Base-by-base conservation (phyloP, 2,329 filamentous ascomycete genomes). In the Colletotrichum melonis region DNA sequence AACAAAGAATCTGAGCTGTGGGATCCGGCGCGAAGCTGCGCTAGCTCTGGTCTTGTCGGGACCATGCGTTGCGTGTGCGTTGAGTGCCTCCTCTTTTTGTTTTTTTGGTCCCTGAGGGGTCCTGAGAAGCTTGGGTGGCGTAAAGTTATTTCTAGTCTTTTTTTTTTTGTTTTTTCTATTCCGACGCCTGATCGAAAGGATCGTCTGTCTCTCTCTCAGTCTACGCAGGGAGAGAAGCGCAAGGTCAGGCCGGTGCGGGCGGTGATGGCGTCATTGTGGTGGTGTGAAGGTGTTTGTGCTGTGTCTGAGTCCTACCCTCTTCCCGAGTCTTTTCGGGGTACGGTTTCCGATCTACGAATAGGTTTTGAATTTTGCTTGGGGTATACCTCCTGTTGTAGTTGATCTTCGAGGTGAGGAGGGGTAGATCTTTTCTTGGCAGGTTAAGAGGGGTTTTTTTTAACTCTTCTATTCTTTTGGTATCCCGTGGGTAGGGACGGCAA, bases 1-100 rank as follows among this genome's bases (percentile, higher is more conserved):
- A 35, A 69, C 66, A 72, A 72, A 68, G 69, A 72, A 72, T 22
- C 8, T 58, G 22, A 63, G 66, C 26, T 66, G 38, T 32, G n/a
- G 12, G 32, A 54, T 5, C 19, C 46, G 46, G 46, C 46, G n/a
- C 24, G 30, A 12, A 54, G 26, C 42, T 16, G 38, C 38, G 8
- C 22, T 55, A 22, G 24, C 52, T 12, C 8, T 54, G 28, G 46
- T 55, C 22, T 30, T 42, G 16, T 42, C 14, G 19, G 42, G 42
- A 19, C 42, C 42, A 49, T 22, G 42, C 42, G 42, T 49, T 49
- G 42, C 19, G 42, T 49, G 42, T 49, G 42, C 42, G 42, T 49
- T 22, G 42, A 19, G 19, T 49, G 42, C 19, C 32, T 35, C 32
- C 32, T 12, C 4, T 35, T 12, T 35, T 5, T 35, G 4, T 12